Evolutionary conservation across 345 rosid species (phyloP), one percentile per base, ranked within the genome.

Genomic region (Excoecaria cochinchinensis): DNA sequence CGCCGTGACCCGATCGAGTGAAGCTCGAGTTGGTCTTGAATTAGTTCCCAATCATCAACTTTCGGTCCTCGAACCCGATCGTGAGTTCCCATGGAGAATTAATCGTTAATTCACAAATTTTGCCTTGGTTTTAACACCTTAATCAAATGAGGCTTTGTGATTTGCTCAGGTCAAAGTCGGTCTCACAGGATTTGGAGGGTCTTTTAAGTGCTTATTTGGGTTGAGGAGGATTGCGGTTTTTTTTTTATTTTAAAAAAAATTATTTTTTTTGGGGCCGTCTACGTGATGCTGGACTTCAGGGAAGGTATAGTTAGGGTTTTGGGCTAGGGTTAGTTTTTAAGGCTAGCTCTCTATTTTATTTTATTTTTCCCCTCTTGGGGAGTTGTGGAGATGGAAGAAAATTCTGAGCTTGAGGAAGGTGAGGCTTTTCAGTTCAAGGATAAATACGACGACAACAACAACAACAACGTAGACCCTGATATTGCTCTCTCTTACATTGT

Each of bases 401-500:
- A 61, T 83, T 87, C 77, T 62, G 91, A 87, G 77, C 86, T 89
- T 74, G 94, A 91, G 85, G 95, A 92, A 87, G 97, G 94, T 67
- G 93, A 93, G 78, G 83, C 91, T 76, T 71, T 72, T 69, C 79
- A 64, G 85, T 75, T 80, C 78, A 44, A 68, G 61, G 80, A 68
- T 72, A 85, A 76, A n/a, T n/a, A n/a, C 6, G 46, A 42, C 46
- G 6, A 42, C 42, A 71, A 60, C 75, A 15, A 62, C 63, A 44
- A 83, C 81, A 61, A 63, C 52, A 62, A 82, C 79, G 72, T 85
- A 77, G 91, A 90, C 86, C 87, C 85, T 71, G 92, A 88, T 72
- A 80, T 79, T 81, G 84, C 80, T 81, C 83, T 91, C 78, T 88
- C 94, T 67, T 91, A 91, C 89, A 83, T 91, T 81, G 97, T 92